Evolutionary conservation across 768 basidiomycete genomes (phyloP).

Genomic region (Mycena kentingensis): DNA sequence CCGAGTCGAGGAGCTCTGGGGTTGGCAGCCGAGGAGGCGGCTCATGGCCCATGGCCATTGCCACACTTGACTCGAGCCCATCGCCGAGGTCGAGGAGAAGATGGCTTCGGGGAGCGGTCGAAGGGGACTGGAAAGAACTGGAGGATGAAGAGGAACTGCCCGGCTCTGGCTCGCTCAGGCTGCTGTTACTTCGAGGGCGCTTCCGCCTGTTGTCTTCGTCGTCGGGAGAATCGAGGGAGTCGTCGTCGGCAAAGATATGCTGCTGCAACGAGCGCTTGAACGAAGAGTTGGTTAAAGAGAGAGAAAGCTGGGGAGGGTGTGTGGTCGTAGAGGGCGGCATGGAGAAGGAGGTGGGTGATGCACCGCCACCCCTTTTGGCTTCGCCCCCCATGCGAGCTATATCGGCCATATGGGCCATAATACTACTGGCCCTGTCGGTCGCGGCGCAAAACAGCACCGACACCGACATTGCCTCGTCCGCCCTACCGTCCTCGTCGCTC

Average conservation of each 20-base stretch:
- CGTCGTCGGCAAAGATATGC: slow-evolving; percentile 55
- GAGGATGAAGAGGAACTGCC: slow-evolving; percentile 23
- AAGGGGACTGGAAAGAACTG: slow-evolving; percentile 6
- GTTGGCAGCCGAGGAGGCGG: slow-evolving; percentile 45
- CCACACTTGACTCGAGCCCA: slow-evolving; percentile 20
- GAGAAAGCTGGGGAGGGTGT: not conserved
- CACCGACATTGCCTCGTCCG: slow-evolving; percentile 9
- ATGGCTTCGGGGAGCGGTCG: slow-evolving; percentile 9
- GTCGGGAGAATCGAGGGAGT: slow-evolving; percentile 37
- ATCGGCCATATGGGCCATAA: not conserved
- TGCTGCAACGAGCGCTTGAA: slow-evolving; percentile 62
- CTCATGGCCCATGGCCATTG: slow-evolving; percentile 20
- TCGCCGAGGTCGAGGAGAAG: slow-evolving; percentile 15
- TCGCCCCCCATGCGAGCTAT: not conserved
- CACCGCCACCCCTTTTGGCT: not conserved
- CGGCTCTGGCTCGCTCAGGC: slow-evolving; percentile 42
- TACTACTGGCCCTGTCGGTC: not conserved
- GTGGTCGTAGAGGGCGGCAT: not conserved
- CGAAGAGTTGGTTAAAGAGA: slow-evolving; percentile 30
- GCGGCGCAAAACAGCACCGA: not conserved
- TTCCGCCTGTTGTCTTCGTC: slow-evolving; percentile 41
- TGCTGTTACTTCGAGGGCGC: slow-evolving; percentile 57
- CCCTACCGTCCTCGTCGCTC: slow-evolving; percentile 22
- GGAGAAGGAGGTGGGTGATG: not conserved
- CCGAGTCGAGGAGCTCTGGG: slow-evolving; percentile 38